Percentiles rank a stretch among this genome's conserved stretches.
These are phyloP conservation scores for Biancaea sappan DNA, from an alignment of 306 rosid genomes.

Conservation along the genomic window DNA sequence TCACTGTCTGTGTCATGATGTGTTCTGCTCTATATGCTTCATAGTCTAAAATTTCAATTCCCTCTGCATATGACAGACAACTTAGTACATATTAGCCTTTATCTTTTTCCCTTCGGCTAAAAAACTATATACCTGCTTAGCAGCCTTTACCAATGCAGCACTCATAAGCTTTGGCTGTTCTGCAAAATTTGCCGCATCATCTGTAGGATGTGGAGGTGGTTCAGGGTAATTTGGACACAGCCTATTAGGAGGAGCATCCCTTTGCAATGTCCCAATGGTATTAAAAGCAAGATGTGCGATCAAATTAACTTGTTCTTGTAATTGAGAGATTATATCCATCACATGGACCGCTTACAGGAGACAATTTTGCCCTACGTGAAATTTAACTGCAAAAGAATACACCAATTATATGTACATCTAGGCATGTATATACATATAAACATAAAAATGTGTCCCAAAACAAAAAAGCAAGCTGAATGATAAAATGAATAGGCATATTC, in stretches of 20 bases:
- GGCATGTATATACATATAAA: background rate
- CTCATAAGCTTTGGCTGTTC: slow-evolving; percentile 84
- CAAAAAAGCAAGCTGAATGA: background rate
- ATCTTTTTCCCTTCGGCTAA: background rate
- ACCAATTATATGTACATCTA: background rate
- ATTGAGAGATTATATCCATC: slow-evolving; percentile 90
- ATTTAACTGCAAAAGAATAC: slow-evolving; percentile 16
- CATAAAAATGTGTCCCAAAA: background rate
- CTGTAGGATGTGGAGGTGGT: slow-evolving; percentile 66
- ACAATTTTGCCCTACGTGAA: background rate
- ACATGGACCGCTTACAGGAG: slow-evolving; percentile 3
- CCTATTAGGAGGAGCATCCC: slow-evolving; percentile 89
- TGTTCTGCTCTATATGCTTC: background rate
- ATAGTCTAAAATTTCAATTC: background rate
- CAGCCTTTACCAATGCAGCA: slow-evolving; percentile 76
- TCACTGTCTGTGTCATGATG: background rate
- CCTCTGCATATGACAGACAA: background rate
- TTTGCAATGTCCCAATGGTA: slow-evolving; percentile 79
- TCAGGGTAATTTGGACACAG: slow-evolving; percentile 82
- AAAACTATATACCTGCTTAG: slow-evolving; percentile 69
- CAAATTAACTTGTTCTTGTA: slow-evolving; percentile 80
- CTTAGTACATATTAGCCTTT: background rate
- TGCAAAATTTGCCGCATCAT: slow-evolving; percentile 54
- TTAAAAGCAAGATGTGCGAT: slow-evolving; percentile 76
- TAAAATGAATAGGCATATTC: background rate